phyloP scores from a whole-genome alignment of 2,329 filamentous ascomycete genomes.

The Aplosporella prunicola region DNA sequence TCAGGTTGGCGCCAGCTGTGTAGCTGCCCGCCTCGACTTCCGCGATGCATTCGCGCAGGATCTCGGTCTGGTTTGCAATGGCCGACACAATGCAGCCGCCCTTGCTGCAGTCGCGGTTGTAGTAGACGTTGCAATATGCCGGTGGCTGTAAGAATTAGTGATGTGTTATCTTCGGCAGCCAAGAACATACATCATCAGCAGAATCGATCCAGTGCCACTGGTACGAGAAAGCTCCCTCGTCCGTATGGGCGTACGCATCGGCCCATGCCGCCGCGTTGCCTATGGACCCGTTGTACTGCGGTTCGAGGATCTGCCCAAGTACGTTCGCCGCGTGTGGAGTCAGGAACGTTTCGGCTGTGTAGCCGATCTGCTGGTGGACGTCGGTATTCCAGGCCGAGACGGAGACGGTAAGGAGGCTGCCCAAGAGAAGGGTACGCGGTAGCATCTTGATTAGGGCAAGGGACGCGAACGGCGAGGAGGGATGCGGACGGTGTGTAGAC shows the following conservation, averaged over 20 bases:
- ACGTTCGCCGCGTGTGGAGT: constrained; percentile 22
- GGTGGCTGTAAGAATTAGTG: constrained; percentile 20
- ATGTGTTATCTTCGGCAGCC: no score
- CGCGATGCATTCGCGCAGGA: constrained; percentile 27
- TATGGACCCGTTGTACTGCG: constrained; percentile 31
- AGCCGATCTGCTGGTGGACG: constrained; percentile 35
- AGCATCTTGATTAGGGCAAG: no score
- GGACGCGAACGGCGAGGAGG: no score
- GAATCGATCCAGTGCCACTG: constrained; percentile 35
- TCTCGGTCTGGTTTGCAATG: constrained; percentile 33
- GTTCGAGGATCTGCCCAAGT: constrained; percentile 28
- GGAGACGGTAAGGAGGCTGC: no score
- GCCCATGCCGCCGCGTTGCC: constrained; percentile 32
- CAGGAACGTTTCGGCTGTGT: constrained; percentile 30
- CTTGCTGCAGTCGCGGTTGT: constrained; percentile 27
- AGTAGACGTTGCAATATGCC: constrained; percentile 26
- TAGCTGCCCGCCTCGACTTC: constrained; percentile 17
- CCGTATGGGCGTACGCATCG: constrained; percentile 29
- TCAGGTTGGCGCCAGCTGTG: constrained; percentile 21
- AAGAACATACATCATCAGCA: constrained; percentile 18
- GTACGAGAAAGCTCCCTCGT: constrained; percentile 31
- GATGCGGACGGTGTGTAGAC: no score
- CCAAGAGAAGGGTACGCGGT: no score
- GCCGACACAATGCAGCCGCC: constrained; percentile 34
- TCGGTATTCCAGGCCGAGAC: constrained; percentile 3